Evolutionary conservation across 1,284 basidiomycete genomes (phyloP), one percentile per base, ranked within the genome.

Genomic region (Papiliotrema flavescens): DNA sequence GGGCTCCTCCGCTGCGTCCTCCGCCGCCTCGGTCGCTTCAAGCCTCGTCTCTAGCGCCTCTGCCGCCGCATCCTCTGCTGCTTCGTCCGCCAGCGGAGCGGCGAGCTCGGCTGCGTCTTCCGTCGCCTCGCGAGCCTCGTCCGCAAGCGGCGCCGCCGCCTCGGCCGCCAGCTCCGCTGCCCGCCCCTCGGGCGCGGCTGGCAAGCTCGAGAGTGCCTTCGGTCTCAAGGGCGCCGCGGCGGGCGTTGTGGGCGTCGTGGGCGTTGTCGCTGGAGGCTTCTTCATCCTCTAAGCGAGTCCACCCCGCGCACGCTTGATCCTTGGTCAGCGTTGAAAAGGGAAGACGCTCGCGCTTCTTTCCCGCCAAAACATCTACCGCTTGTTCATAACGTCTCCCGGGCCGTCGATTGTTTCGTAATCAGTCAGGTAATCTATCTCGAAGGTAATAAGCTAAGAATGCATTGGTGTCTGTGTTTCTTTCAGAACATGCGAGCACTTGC

Each of bases 241-340:
- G 14, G 58, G 49, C 17, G 43, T 48, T 17, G 63, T 56, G 23
- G 61, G 55, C 26, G 35, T 63, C 26, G 54, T 64, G 40, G 64
- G 64, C 11, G 39, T 60, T 6, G 47, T 61, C 20, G 54, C 54
- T n/a, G 65, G 62, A 19, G 61, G 55, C 24, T 43, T 60, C 44
- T 47, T 56, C 34, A 42, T 67, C 11, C 48, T 62, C 41, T 64
- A 57, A 55, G 22, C 24, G 17, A 45, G 23, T 32, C 28, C 28
- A 32, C 28, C 11, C 28, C 28, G n/a, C n/a, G n/a, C n/a, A n/a
- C n/a, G n/a, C n/a, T n/a, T n/a, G n/a, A n/a, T n/a, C n/a, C n/a
- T n/a, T n/a, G n/a, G n/a, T n/a, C n/a, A n/a, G n/a, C n/a, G n/a
- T n/a, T n/a, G n/a, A n/a, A n/a, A n/a, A n/a, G n/a, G n/a, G n/a